Base-by-base conservation (phyloP, 1,139 yeast genomes). In the Kurtzmaniella quercitrusa region DNA sequence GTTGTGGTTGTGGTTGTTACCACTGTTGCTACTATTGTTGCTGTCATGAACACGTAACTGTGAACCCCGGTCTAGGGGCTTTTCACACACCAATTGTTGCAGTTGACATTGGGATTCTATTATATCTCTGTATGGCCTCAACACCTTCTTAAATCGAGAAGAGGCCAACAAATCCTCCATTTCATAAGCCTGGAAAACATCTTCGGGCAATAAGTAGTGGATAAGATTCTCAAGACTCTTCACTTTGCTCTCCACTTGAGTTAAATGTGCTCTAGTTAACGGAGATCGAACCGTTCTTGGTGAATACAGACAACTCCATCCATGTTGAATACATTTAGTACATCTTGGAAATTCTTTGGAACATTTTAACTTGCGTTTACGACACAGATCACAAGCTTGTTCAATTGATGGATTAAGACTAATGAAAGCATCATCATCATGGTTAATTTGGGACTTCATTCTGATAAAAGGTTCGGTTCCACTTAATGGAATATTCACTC, bases 271-370 rank as follows among this genome's bases (percentile, higher is more conserved):
- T 53, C 96, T 70, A 0, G 96, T 88, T 48, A 88, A 67, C 0
- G 96, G 96, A 7, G 91, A 81, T 47, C 96, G 68, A 27, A 85
- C 83, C 1, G 85, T 77, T 49, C 86, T 70, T 12, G 96, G 96
- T 23, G 87, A 80, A 60, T 88, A 88, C 3, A 78, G 66, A 62
- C 96, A 88, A 40, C 76, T 75, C 85, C 95, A 83, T 37, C 75
- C 71, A 57, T 86, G 89, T 45, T 77, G 81, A 15, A 73, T 63
- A 64, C 96, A 88, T 58, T 87, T 87, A 40, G 83, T 70, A 58
- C 96, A 88, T 51, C 78, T 77, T 4, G 96, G 96, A 34, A 65
- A 72, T 51, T 84, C 89, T 59, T 79, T 79, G 39, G 82, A 74
- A 51, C 84, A 79, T 52, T 75, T 75, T 46, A 79, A 64, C 56